Evolutionary conservation across 2,329 filamentous ascomycete genomes (phyloP), one percentile per base, ranked within the genome.

Genomic region (Trichoderma sp.): DNA sequence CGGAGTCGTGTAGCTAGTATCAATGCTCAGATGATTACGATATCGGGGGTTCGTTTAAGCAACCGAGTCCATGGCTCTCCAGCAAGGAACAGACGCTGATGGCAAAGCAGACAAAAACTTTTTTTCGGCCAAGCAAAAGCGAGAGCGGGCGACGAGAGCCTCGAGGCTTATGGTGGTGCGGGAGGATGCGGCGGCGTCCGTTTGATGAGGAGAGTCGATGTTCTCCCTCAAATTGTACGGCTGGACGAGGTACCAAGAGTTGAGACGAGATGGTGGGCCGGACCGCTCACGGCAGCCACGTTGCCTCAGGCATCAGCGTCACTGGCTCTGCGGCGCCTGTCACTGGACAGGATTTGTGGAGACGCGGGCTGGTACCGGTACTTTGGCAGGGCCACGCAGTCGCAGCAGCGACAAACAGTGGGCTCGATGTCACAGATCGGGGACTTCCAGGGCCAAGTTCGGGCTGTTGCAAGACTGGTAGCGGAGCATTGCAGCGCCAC

Each of bases 11-110:
- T 11, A 24, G 60, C 29, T 27, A 53, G 67, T 53, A 40, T 68
- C 65, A 57, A 61, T 53, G 40, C 33, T 52, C 47, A 52, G 57
- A 31, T 31, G 47, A 64, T 43, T 61, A 33, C 47, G 33, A 55
- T 60, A 69, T 58, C 59, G 64, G 29, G 71, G 60, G 63, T 43
- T 66, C 72, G 75, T 73, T 79, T 76, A 81, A 65, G 75, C 73
- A 76, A 75, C 77, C 75, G 79, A 72, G 75, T 78, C 80, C 80
- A 82, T 82, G 76, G 64, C 79, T 79, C 77, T 73, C 70, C 69
- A 61, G 63, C 65, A 59, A 69, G 62, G 33, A 59, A n/a, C 29
- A 57, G 55, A 49, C 55, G 53, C 65, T 55, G 69, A 66, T 67
- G 27, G 33, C 19, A 24, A 21, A 24, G 37, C 19, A 55, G 33